These are phyloP conservation scores for Backusella sp. DNA, from an alignment of 192 early-diverging fungal genomes.

Conservation along the genomic window DNA sequence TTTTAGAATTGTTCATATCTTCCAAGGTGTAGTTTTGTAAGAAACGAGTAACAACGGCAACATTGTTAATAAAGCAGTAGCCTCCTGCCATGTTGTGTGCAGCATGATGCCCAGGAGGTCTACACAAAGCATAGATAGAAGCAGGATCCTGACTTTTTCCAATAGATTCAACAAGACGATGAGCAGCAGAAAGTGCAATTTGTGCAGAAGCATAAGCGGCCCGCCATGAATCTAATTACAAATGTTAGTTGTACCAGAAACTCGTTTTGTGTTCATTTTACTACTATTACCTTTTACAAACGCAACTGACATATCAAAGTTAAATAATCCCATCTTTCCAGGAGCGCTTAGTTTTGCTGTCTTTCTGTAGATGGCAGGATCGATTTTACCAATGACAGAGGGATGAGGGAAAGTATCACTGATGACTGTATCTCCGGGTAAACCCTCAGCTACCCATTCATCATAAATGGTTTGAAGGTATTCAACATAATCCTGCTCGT, in stretches of 20 bases:
- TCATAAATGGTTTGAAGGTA: conserved; percentile 60
- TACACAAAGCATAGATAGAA: conserved; percentile 51
- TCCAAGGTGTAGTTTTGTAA: conserved; percentile 39
- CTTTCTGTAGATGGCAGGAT: background rate
- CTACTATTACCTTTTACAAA: conserved; percentile 7
- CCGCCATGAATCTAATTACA: conserved; percentile 54
- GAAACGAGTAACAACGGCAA: conserved; percentile 46
- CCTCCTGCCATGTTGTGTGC: conserved; percentile 49
- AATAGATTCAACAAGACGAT: conserved; percentile 42
- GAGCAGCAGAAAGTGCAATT: conserved; percentile 57
- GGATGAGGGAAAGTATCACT: conserved; percentile 2
- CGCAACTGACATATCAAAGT: conserved; percentile 7
- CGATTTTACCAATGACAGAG: background rate
- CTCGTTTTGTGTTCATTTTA: background rate
- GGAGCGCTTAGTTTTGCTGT: background rate
- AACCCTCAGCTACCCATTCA: conserved; percentile 40
- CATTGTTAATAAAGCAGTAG: conserved; percentile 56
- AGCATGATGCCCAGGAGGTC: conserved; percentile 61
- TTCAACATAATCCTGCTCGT: conserved; percentile 57
- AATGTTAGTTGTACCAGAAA: background rate
- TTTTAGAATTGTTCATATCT: conserved; percentile 14
- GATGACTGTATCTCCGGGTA: background rate
- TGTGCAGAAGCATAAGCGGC: conserved; percentile 64
- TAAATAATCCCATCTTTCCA: conserved; percentile 1
- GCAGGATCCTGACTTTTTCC: conserved; percentile 39